Base-by-base conservation (phyloP, 2,329 filamentous ascomycete species). In the Teratosphaeria viscida region DNA sequence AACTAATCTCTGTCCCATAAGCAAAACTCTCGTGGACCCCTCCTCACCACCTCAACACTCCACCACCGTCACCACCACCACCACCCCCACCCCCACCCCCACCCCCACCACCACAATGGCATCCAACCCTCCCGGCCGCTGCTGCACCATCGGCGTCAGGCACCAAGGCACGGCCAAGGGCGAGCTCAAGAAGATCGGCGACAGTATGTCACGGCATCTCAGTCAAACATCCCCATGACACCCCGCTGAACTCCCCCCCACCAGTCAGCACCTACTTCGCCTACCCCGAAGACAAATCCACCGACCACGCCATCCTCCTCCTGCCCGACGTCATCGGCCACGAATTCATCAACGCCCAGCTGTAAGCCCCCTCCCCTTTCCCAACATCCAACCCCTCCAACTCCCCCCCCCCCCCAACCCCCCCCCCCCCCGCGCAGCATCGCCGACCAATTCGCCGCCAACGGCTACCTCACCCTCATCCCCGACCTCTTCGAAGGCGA, bases 401-500 rank as follows among this genome's bases (percentile, higher is more conserved):
- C 29, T 29, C 29, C 29, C 29, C 4, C 3, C 23, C 8, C 34
- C 8, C 16, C 23, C n/a, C n/a, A n/a, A n/a, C n/a, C n/a, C n/a
- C n/a, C n/a, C n/a, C n/a, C n/a, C n/a, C n/a, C n/a, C n/a, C n/a
- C n/a, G n/a, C 23, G 23, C 12, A 74, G 72, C 63, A 82, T 90
- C 67, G 88, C 88, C 61, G 89, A 92, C 76, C 83, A 88, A 68
- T 88, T 82, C 71, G 89, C 89, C 60, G 82, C 83, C 64, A 87
- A 87, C 71, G 88, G 86, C 66, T 90, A 89, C 76, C 77, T 85
- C 59, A 81, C 81, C 59, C 75, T 89, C 52, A 79, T 91, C 62
- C 82, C 87, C 32, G 88, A 92, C 72, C 74, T 88, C 57, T 88
- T 90, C 79, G 79, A 84, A 63, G 86, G 85, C 61, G 85, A 89